Evolutionary conservation across 352 stramenopile genomes (phyloP).

Genomic region (Globisporangium megalacanthum): DNA sequence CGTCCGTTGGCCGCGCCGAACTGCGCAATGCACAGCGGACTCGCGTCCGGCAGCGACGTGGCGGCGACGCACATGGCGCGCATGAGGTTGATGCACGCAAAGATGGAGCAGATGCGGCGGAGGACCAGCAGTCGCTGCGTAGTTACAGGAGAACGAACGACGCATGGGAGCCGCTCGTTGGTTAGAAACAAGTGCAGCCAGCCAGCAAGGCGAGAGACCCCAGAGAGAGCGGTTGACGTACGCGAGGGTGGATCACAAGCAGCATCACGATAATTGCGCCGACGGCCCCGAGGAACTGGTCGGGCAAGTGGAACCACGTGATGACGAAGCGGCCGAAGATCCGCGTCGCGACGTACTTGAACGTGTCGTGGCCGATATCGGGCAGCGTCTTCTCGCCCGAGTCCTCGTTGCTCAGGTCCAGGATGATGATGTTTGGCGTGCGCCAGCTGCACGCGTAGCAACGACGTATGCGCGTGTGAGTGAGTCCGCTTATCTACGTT

Average conservation of each 20-base stretch:
- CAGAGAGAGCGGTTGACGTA: conserved; percentile 22
- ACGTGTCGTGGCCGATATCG: conserved; percentile 80
- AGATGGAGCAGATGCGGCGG: conserved; percentile 79
- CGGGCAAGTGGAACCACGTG: conserved; percentile 81
- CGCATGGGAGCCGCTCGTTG: too few relatives aligned
- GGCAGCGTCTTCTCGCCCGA: conserved; percentile 72
- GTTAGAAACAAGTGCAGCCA: not conserved
- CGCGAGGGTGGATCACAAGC: conserved; percentile 68
- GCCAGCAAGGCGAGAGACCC: not conserved
- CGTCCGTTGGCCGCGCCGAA: conserved; percentile 52
- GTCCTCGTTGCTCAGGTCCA: conserved; percentile 50
- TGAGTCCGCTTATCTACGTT: too few relatives aligned
- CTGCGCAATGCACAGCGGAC: conserved; percentile 83
- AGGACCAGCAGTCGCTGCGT: conserved; percentile 71
- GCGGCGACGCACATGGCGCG: conserved; percentile 81
- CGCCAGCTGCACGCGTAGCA: conserved; percentile 43
- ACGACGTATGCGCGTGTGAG: not conserved
- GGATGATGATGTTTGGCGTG: conserved; percentile 79
- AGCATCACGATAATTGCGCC: conserved; percentile 61
- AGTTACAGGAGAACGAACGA: not conserved
- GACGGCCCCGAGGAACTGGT: conserved; percentile 76
- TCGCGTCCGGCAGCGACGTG: conserved; percentile 82
- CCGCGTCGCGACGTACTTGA: conserved; percentile 82
- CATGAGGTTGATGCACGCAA: conserved; percentile 84
- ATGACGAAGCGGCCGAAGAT: conserved; percentile 82